Evolutionary conservation across 108 stramenopile genomes (phyloP), one percentile per base, ranked within the genome.

Genomic region (Skeletonema tropicum): DNA sequence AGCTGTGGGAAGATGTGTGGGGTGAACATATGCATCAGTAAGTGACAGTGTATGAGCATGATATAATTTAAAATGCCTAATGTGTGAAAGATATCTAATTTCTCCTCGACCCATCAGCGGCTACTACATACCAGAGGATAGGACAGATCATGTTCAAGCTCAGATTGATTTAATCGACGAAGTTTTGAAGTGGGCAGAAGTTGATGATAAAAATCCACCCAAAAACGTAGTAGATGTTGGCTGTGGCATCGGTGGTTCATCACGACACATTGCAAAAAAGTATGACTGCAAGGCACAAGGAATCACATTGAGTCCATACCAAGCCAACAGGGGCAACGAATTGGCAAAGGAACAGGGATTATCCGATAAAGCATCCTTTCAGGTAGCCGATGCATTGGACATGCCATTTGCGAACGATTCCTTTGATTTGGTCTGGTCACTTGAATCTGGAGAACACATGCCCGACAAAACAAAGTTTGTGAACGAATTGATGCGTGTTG

Each of bases 401-500:
- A 90, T 90, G 89, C 91, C 98, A 9, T 99, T 98, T 71, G 77
- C 66, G 9, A 85, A 90, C 71, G 83, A 86, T 59, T 83, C 90
- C 8, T 97, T 97, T 72, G 98, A 99, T 70, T 82, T 99, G 17
- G 93, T 96, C 3, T 99, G 97, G 97, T 90, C 88, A 67, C 85
- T 98, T 55, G 98, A 99, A 83, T 88, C 88, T 42, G 98, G 98
- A 38, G 93, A 94, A 69, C 98, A 99, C 88, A 99, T 99, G 98
- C 97, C 98, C 5, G 90, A 98, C 77, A 99, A 98, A 87, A 31
- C 66, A 8, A 85, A 94, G 70, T 98, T 97, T 77, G 89, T 94
- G 17, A 75, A 91, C 45, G 97, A 98, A 83, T 73, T 99, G 21
- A 86, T 92, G 60, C 92, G 96, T 25, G 96, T 94, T 1, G 85